Percentiles rank a stretch among this genome's conserved stretches.
phyloP scores from a whole-genome alignment of 2,329 filamentous ascomycete species.

The Ceratocystis colombiana region DNA sequence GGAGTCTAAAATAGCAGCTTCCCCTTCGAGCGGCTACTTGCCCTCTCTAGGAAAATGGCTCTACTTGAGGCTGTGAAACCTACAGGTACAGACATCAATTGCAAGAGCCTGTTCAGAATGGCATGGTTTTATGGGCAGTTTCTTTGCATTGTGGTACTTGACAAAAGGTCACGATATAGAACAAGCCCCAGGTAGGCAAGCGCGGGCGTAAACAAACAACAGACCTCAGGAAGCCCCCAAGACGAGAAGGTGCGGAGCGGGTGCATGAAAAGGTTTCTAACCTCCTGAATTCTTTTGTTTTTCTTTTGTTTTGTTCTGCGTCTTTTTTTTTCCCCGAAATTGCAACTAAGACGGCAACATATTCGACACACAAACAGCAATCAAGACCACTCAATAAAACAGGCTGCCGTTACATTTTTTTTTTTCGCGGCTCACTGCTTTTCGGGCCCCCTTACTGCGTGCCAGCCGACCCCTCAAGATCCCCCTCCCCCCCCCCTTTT shows the following conservation, averaged over 20 bases:
- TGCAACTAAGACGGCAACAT: background rate
- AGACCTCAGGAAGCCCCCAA: background rate
- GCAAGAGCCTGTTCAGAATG: background rate
- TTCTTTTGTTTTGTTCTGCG: constrained; percentile 6
- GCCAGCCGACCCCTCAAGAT: background rate
- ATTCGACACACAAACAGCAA: background rate
- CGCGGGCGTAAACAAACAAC: constrained; percentile 3
- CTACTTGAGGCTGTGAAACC: background rate
- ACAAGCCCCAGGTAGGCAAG: background rate
- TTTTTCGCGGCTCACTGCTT: background rate
- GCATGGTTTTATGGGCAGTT: background rate
- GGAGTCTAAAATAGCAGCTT: background rate
- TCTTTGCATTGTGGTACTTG: background rate
- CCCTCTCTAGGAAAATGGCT: background rate
- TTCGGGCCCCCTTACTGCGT: background rate
- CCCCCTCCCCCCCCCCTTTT: too few species aligned
- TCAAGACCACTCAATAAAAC: background rate
- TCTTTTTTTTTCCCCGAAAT: background rate
- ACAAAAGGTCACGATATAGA: background rate
- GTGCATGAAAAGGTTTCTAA: background rate
- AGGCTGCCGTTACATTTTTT: background rate
- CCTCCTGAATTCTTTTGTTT: background rate
- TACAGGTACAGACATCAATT: background rate
- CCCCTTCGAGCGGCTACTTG: background rate
- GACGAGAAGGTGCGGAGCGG: background rate